A percentile compares a stretch with the other conserved stretches of the same genome.
phyloP scores from a whole-genome alignment of 1,139 yeast species.

The Zygosaccharomyces pseudobailii region DNA sequence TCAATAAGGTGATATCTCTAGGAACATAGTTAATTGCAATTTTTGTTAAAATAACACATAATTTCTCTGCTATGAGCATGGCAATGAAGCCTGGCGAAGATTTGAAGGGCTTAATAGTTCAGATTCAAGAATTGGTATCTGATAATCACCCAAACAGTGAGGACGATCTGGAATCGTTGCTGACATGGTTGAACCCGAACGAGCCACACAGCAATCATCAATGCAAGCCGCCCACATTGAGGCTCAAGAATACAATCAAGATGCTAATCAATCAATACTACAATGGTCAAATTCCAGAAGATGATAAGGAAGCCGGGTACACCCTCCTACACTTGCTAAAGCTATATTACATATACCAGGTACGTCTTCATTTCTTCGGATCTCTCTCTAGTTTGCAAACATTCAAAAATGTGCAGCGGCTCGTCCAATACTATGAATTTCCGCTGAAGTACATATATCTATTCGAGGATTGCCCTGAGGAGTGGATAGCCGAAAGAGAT shows the following conservation, averaged over 20 bases:
- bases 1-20: not conserved
- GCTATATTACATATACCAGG: slow-evolving; percentile 19
- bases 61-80: not conserved
- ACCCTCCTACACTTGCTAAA: slow-evolving; percentile 15
- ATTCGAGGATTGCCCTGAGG: slow-evolving; percentile 9
- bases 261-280: slow-evolving; percentile 9
- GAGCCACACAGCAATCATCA: slow-evolving; percentile 23
- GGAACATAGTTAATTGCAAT: too few species aligned
- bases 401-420: slow-evolving; percentile 21
- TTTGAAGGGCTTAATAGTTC: slow-evolving; percentile 1
- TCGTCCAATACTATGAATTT: slow-evolving; percentile 24
- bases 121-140: slow-evolving; percentile 4
- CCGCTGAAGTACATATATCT: slow-evolving; percentile 24
- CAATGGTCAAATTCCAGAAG: not conserved
- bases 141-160: slow-evolving; percentile 10
- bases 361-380: slow-evolving; percentile 22
- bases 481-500: slow-evolving; percentile 19
- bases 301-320: not conserved
- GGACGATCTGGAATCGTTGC: slow-evolving; percentile 25
- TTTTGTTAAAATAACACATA: too few species aligned
- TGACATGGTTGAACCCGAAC: slow-evolving; percentile 28
- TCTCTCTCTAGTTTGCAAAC: slow-evolving; percentile 12
- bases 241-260: slow-evolving; percentile 24
- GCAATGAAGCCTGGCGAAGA: slow-evolving; percentile 1
- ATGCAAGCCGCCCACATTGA: slow-evolving; percentile 23